Base-by-base conservation (phyloP, 306 rosid genomes). In the Rosa chinensis region DNA sequence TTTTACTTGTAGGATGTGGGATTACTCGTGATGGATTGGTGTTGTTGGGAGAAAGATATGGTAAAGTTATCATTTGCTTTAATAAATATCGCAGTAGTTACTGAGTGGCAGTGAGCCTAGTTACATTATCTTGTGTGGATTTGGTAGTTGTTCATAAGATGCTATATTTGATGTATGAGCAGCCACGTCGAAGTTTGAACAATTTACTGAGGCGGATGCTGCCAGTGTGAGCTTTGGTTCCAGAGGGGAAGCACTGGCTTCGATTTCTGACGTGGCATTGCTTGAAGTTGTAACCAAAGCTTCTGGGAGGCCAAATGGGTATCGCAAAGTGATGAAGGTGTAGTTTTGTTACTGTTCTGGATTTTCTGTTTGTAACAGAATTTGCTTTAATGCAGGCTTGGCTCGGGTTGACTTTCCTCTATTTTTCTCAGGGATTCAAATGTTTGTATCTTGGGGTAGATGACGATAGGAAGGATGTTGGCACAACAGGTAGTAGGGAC, bases 181-280 rank as follows among this genome's bases (percentile, higher is more conserved):
- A 91, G 99, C 93, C 28, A 95, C 94, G 42, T 95, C 98, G 64
- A 95, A 95, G 84, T 89, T 85, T 78, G 90, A 82, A 25, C 80
- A 77, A 84, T 85, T 82, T 77, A 82, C 78, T 78, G 92, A 84
- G 82, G 77, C 69, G 82, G 80, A 88, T 82, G 73, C 82, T 64
- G 81, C 78, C 32, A 79, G 83, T 55, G 82, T 64, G 82, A 88
- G 85, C 86, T 93, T 93, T n/a, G 99, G 98, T 70, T 95, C 87
- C 75, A 91, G 91, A 62, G 99, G 99, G 79, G 97, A 95, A 82
- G 91, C 98, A 76, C 82, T 95, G 89, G 98, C 99, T 84, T 95
- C 98, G 78, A 91, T 95, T 82, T 91, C 97, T 1, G 97, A 93
- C 49, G 80, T 93, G 25, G 90, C 99, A 5, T 78, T 95, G 86